These are phyloP conservation scores for Celoporthe dispersa DNA, from an alignment of 2,329 filamentous ascomycete genomes.

Conservation along the genomic window DNA sequence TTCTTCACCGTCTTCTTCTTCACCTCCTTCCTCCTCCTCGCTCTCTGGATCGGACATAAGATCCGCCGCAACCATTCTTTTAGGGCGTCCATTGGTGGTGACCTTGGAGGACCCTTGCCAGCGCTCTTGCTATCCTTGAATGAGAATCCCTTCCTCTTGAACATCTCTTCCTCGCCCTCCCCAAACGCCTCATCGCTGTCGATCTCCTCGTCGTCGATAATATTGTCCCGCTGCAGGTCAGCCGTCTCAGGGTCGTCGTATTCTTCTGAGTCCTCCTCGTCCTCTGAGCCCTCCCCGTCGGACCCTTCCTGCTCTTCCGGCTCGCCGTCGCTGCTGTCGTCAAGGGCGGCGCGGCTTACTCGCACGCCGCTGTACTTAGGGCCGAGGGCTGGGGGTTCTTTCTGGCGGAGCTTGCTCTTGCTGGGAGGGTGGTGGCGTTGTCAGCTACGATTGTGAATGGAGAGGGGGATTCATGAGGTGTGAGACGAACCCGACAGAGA, in stretches of 20 bases:
- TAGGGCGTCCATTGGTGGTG: slow-evolving; percentile 35
- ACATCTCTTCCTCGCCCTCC: slow-evolving; percentile 81
- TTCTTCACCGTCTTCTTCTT: slow-evolving; percentile 43
- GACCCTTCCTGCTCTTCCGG: slow-evolving; percentile 52
- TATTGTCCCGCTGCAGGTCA: slow-evolving; percentile 57
- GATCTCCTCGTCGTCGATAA: slow-evolving; percentile 63
- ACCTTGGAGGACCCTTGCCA: slow-evolving; percentile 40
- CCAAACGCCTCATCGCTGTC: slow-evolving; percentile 74
- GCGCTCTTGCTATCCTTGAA: slow-evolving; percentile 58
- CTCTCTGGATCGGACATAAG: slow-evolving; percentile 56
- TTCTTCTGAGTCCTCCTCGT: slow-evolving; percentile 31
- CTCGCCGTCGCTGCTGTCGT: slow-evolving; percentile 58
- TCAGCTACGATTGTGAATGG: background rate
- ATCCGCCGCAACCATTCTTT: slow-evolving; percentile 58
- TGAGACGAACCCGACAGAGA: slow-evolving; percentile 66
- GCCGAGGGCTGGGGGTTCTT: slow-evolving; percentile 70
- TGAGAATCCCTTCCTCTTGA: slow-evolving; percentile 66
- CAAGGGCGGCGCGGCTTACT: slow-evolving; percentile 71
- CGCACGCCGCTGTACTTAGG: slow-evolving; percentile 79
- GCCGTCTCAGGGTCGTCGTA: slow-evolving; percentile 62
- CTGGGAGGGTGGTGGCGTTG: slow-evolving; percentile 42
- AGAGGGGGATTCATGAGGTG: background rate
- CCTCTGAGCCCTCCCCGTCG: slow-evolving; percentile 37
- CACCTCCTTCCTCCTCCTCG: slow-evolving; percentile 44
- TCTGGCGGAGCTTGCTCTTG: slow-evolving; percentile 82